Conservation (phyloP, 2,329 filamentous ascomycete genomes). For the Magnaporthiopsis incrustans region DNA sequence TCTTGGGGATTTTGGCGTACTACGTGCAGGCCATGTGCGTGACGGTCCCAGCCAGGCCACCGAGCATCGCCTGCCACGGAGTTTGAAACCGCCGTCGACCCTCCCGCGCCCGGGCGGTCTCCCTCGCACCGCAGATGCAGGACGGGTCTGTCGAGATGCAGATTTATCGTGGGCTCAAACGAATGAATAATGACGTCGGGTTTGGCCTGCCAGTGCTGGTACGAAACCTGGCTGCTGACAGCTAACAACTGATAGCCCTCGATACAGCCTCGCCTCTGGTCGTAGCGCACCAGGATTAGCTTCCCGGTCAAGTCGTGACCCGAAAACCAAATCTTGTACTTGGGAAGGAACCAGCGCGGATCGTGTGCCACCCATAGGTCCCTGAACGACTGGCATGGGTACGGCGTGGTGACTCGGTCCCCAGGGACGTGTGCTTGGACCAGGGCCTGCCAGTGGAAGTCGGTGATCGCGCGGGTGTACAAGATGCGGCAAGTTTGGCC, state of each 20-base stretch:
- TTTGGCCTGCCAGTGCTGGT: conserved; percentile 59
- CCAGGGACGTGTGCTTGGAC: conserved; percentile 62
- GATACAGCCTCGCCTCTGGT: conserved; percentile 64
- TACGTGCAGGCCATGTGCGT: background rate
- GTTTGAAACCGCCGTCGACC: background rate
- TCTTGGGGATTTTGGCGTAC: background rate
- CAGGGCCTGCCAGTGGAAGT: conserved; percentile 63
- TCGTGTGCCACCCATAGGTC: conserved; percentile 68
- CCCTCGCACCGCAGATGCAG: conserved; percentile 44
- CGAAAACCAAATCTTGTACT: conserved; percentile 77
- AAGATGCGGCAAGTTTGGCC: conserved; percentile 56
- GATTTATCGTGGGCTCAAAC: conserved; percentile 60
- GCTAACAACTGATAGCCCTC: conserved; percentile 73
- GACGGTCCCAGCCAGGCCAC: background rate
- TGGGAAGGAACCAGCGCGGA: conserved; percentile 76
- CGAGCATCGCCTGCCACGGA: background rate
- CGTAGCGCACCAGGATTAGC: conserved; percentile 68
- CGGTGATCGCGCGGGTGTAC: conserved; percentile 50
- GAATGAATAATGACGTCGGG: conserved; percentile 59
- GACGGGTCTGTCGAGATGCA: conserved; percentile 70
- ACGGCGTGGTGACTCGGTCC: conserved; percentile 40
- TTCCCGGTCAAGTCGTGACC: conserved; percentile 67
- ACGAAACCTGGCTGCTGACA: conserved; percentile 43
- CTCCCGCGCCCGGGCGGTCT: conserved; percentile 11
- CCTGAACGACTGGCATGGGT: conserved; percentile 56